Percentiles rank a stretch among this genome's conserved stretches.
Evolutionary conservation across 306 rosid species (phyloP).

Genomic region (Herpetospermum pedunculosum): DNA sequence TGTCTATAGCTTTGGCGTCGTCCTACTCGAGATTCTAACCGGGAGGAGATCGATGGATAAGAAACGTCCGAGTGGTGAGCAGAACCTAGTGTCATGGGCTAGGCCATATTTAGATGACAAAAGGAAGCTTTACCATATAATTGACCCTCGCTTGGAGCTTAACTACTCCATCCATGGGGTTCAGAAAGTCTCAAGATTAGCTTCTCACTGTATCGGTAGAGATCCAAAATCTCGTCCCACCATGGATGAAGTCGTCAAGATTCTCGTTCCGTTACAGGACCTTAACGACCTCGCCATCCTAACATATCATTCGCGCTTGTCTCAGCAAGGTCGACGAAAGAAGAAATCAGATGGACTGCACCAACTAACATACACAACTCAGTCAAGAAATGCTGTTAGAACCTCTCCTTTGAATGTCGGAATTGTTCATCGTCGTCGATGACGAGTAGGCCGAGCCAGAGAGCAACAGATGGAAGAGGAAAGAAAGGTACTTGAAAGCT

Average conservation of each 20-base stretch:
- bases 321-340: conserved; percentile 78
- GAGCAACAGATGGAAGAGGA: neutral
- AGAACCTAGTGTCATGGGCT: conserved; percentile 92
- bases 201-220: conserved; percentile 59
- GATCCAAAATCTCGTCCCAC: conserved; percentile 82
- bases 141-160: conserved; percentile 82
- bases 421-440: conserved; percentile 21
- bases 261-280: conserved; percentile 60
- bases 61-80: conserved; percentile 85
- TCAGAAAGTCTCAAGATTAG: conserved; percentile 75
- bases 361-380: conserved; percentile 49
- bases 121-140: conserved; percentile 56
- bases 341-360: conserved; percentile 67
- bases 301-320: conserved; percentile 59
- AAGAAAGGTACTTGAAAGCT: conserved; percentile 2
- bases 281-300: conserved; percentile 73
- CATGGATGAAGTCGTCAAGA: conserved; percentile 89
- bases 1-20: conserved; percentile 94
- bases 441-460: neutral
- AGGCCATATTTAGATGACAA: conserved; percentile 75
- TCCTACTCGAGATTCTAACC: conserved; percentile 80
- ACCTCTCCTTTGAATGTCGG: conserved; percentile 62
- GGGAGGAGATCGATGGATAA: conserved; percentile 97
- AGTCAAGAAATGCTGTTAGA: conserved; percentile 57
- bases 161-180: conserved; percentile 76